phyloP scores from a whole-genome alignment of 164 flowering plant genomes.

The Vitis amurensis region DNA sequence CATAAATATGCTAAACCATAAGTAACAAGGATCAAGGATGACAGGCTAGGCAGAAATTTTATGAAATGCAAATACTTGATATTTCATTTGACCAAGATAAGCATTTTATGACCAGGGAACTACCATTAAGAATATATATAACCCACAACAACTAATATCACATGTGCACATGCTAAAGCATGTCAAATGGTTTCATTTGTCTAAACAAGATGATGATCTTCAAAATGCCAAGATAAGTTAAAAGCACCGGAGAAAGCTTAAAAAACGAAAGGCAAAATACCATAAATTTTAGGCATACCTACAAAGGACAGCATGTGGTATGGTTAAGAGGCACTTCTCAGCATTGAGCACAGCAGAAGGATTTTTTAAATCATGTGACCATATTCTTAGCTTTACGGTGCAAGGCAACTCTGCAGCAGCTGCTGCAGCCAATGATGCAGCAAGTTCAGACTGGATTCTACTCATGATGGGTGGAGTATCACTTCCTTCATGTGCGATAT shows the following conservation, averaged over 20 bases:
- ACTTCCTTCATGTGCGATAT: conserved; percentile 35
- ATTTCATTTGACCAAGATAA: too few species aligned
- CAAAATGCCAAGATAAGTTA: too few species aligned
- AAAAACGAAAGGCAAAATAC: not conserved
- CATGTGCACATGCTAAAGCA: too few species aligned
- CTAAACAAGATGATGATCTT: too few species aligned
- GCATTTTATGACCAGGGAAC: too few species aligned
- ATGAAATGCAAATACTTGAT: too few species aligned
- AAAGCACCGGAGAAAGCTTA: not conserved
- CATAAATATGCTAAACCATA: not conserved
- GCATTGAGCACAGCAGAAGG: conserved; percentile 72
- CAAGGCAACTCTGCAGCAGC: conserved; percentile 95
- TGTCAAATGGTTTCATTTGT: too few species aligned
- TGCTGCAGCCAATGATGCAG: conserved; percentile 76
- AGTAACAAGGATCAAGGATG: too few species aligned
- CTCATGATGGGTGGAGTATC: conserved; percentile 51
- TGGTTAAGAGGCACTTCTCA: conserved; percentile 66
- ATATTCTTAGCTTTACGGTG: conserved; percentile 89
- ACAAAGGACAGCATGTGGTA: conserved; percentile 99
- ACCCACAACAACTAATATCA: too few species aligned
- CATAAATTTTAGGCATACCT: conserved; percentile 46
- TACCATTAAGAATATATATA: too few species aligned
- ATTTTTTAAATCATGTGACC: conserved; percentile 83
- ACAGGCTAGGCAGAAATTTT: too few species aligned
- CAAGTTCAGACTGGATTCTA: conserved; percentile 72